Evolutionary conservation across 1,284 basidiomycete genomes (phyloP), one percentile per base, ranked within the genome.

Genomic region (Sporisorium reilianum): DNA sequence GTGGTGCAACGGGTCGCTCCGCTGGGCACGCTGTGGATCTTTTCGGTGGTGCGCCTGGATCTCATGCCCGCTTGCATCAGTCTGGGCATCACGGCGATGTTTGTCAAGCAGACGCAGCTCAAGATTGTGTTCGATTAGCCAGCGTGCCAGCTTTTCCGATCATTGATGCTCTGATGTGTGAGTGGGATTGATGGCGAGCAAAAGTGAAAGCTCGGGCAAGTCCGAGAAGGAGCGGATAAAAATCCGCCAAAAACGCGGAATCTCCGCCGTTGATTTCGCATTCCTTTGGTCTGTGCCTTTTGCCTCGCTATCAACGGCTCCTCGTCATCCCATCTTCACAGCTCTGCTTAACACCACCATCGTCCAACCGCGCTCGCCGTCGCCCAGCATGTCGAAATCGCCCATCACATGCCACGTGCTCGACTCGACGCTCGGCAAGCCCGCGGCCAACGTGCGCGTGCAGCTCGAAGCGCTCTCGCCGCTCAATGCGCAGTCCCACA

Each of bases 361-460:
- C 16, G 22, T 34, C 0, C 30, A 45, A 16, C n/a, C 41, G 6
- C 10, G 7, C 25, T 14, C 11, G 26, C 6, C 18, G 4, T 3
- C 34, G 11, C 44, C 20, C 25, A 56, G 3, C 40, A 74, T 74
- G 71, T 64, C 75, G 9, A 75, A 71, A 55, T 79, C 78, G 14
- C 92, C 93, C 1, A 92, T 96, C 67, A 96, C 94, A 38, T 95
- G 94, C 84, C 94, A 96, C 78, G 93, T 96, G 14, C 90, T 96
- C 64, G 94, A 96, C 82, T 90, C 92, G 3, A 91, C 92, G 2
- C 87, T 89, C 5, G 94, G 94, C 40, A 92, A 89, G 80, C 94
- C 94, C 12, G 94, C 91, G n/a, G 64, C 59, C 30, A 55, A 57
- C 32, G 58, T 72, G 20, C 62, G 64, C 14, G 69, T 76, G n/a